Percentiles rank a stretch among this genome's conserved stretches.
These are phyloP conservation scores for Fraxinus baroniana DNA, from an alignment of 305 asterid species.

Conservation along the genomic window DNA sequence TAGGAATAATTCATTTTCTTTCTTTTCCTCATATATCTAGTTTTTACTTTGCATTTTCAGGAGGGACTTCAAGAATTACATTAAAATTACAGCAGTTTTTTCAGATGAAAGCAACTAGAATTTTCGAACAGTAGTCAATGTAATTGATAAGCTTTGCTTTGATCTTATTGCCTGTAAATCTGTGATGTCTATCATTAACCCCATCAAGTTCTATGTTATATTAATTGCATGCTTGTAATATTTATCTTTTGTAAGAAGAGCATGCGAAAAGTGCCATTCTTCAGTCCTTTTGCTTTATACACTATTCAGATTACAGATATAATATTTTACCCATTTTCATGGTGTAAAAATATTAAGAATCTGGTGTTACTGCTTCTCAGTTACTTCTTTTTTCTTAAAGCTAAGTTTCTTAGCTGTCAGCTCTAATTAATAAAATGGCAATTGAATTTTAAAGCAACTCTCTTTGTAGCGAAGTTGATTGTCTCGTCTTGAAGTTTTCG, in stretches of 20 bases:
- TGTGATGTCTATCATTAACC: not conserved
- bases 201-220: not conserved
- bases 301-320: not conserved
- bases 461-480: not conserved
- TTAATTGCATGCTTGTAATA: not conserved
- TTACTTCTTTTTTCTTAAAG: not conserved
- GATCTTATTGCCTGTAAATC: constrained; percentile 15
- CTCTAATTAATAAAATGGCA: not conserved
- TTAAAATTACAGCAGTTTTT: not conserved
- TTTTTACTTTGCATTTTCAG: not conserved
- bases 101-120: not conserved
- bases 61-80: not conserved
- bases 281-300: not conserved
- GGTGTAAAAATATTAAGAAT: not conserved
- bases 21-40: not conserved
- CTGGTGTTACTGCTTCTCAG: not conserved
- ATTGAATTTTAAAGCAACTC: not conserved
- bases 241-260: not conserved
- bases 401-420: not conserved
- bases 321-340: not conserved
- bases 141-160: not conserved
- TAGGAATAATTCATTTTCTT: not conserved
- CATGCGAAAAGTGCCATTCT: not conserved
- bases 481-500: too few species aligned
- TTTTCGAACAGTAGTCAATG: not conserved